Conservation (phyloP, 441 rosid genomes). For the Eugenia klotzschiana region DNA sequence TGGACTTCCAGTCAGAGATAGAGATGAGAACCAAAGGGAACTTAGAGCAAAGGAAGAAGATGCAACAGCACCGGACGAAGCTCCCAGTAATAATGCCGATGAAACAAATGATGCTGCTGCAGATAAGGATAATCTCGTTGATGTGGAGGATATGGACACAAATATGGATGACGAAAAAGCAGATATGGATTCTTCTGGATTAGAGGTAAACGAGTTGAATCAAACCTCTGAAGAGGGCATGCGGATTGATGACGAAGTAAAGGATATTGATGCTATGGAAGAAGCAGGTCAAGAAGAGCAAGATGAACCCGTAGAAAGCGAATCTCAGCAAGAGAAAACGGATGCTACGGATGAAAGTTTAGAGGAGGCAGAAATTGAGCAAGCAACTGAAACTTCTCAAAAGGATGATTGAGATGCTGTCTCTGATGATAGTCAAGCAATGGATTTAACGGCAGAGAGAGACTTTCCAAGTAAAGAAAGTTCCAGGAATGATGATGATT, state of each 20-base stretch:
- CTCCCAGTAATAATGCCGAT: not conserved
- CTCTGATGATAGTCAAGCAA: constrained; percentile 25
- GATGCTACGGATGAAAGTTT: constrained; percentile 31
- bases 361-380: constrained; percentile 34
- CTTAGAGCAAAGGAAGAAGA: constrained; percentile 82
- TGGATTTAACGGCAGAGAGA: constrained; percentile 23
- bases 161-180: constrained; percentile 55
- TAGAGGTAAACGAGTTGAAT: constrained; percentile 41
- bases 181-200: constrained; percentile 49
- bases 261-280: constrained; percentile 32
- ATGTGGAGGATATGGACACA: constrained; percentile 33
- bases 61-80: constrained; percentile 26
- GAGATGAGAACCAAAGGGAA: constrained; percentile 47
- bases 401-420: constrained; percentile 23
- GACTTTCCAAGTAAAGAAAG: constrained; percentile 26
- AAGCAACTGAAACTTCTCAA: constrained; percentile 26
- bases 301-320: constrained; percentile 32
- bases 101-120: constrained; percentile 29
- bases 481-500: constrained; percentile 21
- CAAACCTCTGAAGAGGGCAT: constrained; percentile 35
- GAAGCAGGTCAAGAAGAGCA: constrained; percentile 38
- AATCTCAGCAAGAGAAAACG: constrained; percentile 13
- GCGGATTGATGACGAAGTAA: constrained; percentile 28
- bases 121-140: constrained; percentile 33
- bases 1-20: constrained; percentile 55